Percentiles rank a stretch among this genome's conserved stretches.
Evolutionary conservation across 148 eudicot species (phyloP).

Genomic region (Rhododendron ovatum): DNA sequence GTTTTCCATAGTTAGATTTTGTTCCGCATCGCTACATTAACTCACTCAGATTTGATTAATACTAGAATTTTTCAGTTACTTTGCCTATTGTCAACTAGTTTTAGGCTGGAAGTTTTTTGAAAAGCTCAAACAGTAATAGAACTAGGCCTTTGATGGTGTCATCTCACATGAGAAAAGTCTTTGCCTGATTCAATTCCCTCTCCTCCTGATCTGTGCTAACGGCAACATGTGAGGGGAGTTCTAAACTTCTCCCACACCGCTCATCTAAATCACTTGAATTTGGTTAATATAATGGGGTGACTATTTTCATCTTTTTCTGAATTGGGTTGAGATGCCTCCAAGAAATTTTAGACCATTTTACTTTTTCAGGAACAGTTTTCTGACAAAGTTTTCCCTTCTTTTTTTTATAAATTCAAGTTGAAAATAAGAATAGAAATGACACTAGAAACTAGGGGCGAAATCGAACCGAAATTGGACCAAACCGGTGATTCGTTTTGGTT

Average conservation of each 20-base stretch:
- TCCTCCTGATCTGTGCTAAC: background rate
- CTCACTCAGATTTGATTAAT: background rate
- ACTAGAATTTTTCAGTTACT: background rate
- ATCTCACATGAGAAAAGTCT: background rate
- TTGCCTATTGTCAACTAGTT: background rate
- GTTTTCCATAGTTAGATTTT: background rate
- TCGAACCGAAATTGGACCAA: too few species aligned
- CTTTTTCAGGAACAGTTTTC: background rate
- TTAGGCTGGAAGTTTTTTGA: background rate
- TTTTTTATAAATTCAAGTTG: too few species aligned
- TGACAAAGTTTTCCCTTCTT: background rate
- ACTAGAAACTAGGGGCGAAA: too few species aligned
- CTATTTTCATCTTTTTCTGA: background rate
- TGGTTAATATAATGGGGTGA: background rate
- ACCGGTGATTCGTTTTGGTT: too few species aligned
- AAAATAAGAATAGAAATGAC: background rate
- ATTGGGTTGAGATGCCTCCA: background rate
- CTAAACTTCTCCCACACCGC: background rate
- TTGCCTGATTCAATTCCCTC: background rate
- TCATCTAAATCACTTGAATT: background rate
- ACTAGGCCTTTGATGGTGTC: background rate
- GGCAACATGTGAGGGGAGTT: background rate
- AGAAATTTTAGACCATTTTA: too few species aligned
- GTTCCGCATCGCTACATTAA: background rate
- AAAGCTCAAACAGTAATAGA: background rate